These are phyloP conservation scores for Stereocaulon alpinum DNA, from an alignment of 495 filamentous ascomycete species.

Conservation along the genomic window DNA sequence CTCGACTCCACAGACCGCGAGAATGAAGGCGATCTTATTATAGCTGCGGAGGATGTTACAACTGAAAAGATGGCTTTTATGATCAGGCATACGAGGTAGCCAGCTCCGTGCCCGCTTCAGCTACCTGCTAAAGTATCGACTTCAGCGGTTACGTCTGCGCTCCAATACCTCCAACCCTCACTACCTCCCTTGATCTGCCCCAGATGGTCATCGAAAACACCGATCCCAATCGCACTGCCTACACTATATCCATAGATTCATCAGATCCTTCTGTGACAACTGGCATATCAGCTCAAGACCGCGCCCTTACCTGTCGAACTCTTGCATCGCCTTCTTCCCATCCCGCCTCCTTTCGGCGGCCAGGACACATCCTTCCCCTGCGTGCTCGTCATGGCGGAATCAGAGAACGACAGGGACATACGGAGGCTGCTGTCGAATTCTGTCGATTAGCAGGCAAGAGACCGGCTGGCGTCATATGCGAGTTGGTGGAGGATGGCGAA, in stretches of 20 bases:
- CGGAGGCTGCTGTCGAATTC: conserved; percentile 82
- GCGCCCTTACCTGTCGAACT: conserved; percentile 63
- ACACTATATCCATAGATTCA: conserved; percentile 78
- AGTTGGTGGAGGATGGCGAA: conserved; percentile 72
- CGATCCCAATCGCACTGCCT: conserved; percentile 81
- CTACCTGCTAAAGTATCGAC: background rate
- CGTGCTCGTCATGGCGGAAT: conserved; percentile 73
- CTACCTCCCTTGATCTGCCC: conserved; percentile 59
- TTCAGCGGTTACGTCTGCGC: conserved; percentile 80
- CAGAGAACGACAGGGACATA: conserved; percentile 67
- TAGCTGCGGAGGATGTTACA: conserved; percentile 46
- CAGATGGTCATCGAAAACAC: conserved; percentile 72
- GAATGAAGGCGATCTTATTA: conserved; percentile 70
- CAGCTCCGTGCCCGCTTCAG: background rate
- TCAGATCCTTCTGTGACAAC: conserved; percentile 62
- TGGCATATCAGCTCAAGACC: conserved; percentile 79
- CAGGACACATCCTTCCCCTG: conserved; percentile 87
- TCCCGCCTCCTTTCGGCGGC: conserved; percentile 56
- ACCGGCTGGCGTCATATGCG: conserved; percentile 71
- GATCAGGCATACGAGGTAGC: conserved; percentile 57
- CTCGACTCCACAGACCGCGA: conserved; percentile 82
- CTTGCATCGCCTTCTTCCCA: conserved; percentile 57
- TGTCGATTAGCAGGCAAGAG: conserved; percentile 68
- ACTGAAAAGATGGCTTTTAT: conserved; percentile 87
- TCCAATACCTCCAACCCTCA: conserved; percentile 59